phyloP scores from a whole-genome alignment of 495 filamentous ascomycete genomes.

The Bathelium albidoporum region DNA sequence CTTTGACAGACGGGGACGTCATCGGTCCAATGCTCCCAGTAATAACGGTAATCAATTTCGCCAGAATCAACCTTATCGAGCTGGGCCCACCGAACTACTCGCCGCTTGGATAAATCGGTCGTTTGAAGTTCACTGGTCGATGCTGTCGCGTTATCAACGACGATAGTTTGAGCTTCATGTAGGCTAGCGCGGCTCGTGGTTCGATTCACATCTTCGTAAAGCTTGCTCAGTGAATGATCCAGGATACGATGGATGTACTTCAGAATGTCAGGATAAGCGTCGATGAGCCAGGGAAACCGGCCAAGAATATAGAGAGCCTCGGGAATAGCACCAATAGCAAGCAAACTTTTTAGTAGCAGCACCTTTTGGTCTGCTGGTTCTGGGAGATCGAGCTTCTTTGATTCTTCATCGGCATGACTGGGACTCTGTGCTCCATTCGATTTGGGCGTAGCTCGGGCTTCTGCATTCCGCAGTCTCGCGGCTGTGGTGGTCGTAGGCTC shows the following conservation, averaged over 20 bases:
- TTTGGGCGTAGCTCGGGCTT: slow-evolving; percentile 14
- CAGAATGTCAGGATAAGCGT: slow-evolving; percentile 66
- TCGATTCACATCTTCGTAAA: slow-evolving; percentile 49
- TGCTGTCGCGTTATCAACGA: neutral
- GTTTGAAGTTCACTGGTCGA: slow-evolving; percentile 45
- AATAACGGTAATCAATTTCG: slow-evolving; percentile 72
- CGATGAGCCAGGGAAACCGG: slow-evolving; percentile 81
- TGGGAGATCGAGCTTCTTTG: slow-evolving; percentile 48
- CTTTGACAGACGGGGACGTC: slow-evolving; percentile 83
- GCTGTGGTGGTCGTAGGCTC: slow-evolving; percentile 41
- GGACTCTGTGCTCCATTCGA: slow-evolving; percentile 21
- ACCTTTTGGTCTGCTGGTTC: slow-evolving; percentile 88
- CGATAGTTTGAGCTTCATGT: slow-evolving; percentile 24
- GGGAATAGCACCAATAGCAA: slow-evolving; percentile 85
- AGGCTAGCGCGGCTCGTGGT: slow-evolving; percentile 32
- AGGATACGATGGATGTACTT: slow-evolving; percentile 76
- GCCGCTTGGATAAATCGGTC: slow-evolving; percentile 47
- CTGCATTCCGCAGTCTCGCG: neutral
- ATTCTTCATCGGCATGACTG: slow-evolving; percentile 39
- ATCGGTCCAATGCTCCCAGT: slow-evolving; percentile 96
- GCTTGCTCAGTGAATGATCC: slow-evolving; percentile 61
- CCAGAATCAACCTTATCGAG: slow-evolving; percentile 62
- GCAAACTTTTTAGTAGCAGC: slow-evolving; percentile 67
- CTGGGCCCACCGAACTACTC: slow-evolving; percentile 67
- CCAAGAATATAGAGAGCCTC: slow-evolving; percentile 90